Evolutionary conservation across 1,139 yeast genomes (phyloP).

Genomic region (Zygoascus meyerae): DNA sequence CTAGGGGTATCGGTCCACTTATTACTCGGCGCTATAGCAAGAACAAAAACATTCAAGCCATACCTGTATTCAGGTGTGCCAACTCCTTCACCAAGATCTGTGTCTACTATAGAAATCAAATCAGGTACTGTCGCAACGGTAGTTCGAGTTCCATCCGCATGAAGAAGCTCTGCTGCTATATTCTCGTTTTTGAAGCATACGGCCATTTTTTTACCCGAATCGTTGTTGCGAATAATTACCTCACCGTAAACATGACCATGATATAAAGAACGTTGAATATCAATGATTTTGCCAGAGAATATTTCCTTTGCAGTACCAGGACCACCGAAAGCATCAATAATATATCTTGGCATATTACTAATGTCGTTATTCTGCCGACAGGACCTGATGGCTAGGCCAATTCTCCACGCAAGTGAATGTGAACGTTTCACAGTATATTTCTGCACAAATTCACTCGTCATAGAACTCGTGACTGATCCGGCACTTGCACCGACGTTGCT

Average conservation of each 20-base stretch:
- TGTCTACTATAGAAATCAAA: constrained; percentile 41
- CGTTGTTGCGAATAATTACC: constrained; percentile 36
- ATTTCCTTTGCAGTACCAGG: constrained; percentile 33
- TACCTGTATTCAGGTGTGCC: constrained; percentile 47
- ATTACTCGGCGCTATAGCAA: constrained; percentile 39
- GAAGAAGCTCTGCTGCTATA: constrained; percentile 32
- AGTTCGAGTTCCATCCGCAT: constrained; percentile 22
- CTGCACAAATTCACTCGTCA: constrained; percentile 28
- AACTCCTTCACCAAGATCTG: constrained; percentile 43
- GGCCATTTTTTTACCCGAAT: constrained; percentile 20
- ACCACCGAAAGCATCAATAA: constrained; percentile 40
- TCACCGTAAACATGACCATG: constrained; percentile 46
- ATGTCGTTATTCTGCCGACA: constrained; percentile 37
- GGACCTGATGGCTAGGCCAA: constrained; percentile 41
- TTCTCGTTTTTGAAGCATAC: constrained; percentile 47
- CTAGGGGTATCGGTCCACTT: constrained; percentile 32
- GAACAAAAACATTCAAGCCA: constrained; percentile 40
- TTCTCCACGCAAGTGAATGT: constrained; percentile 43
- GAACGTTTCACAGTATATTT: constrained; percentile 21
- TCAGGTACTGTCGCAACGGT: constrained; percentile 43
- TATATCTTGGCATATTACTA: constrained; percentile 33
- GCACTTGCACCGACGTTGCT: constrained; percentile 39
- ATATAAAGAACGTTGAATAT: constrained; percentile 38
- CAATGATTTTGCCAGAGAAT: constrained; percentile 42
- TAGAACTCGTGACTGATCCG: constrained; percentile 37